A percentile compares a stretch with the other conserved stretches of the same genome.
phyloP scores from a whole-genome alignment of 768 basidiomycete species.

The Daedalea quercina region DNA sequence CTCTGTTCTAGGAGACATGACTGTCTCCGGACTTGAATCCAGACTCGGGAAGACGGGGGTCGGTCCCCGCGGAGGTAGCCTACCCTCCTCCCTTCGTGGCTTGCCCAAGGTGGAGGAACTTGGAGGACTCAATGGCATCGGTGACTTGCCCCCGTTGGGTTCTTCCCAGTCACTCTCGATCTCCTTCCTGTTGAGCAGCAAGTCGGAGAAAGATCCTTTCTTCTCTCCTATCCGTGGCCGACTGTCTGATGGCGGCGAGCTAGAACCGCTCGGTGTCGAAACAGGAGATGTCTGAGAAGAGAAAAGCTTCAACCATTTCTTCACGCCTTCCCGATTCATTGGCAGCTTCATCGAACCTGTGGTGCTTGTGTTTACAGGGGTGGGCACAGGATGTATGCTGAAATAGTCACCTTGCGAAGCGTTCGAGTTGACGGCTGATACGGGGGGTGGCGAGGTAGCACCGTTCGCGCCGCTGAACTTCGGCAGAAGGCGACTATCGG shows the following conservation, averaged over 20 bases:
- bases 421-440: constrained; percentile 37
- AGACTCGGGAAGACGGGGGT: background rate
- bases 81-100: constrained; percentile 15
- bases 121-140: constrained; percentile 42
- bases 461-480: constrained; percentile 38
- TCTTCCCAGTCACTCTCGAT: constrained; percentile 64
- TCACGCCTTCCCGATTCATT: constrained; percentile 70
- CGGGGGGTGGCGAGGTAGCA: constrained; percentile 29
- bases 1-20: constrained; percentile 6
- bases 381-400: constrained; percentile 28
- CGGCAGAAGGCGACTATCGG: constrained; percentile 57
- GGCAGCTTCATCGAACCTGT: constrained; percentile 46
- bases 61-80: constrained; percentile 13
- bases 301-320: constrained; percentile 69
- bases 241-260: constrained; percentile 21
- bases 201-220: constrained; percentile 64
- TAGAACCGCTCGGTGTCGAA: constrained; percentile 21
- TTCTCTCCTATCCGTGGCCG: constrained; percentile 35
- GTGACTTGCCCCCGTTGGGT: constrained; percentile 37
- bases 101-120: constrained; percentile 23
- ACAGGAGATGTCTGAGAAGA: constrained; percentile 35
- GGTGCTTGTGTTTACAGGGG: constrained; percentile 24
- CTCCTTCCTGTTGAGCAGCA: constrained; percentile 49
- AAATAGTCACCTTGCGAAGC: constrained; percentile 47
- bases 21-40: constrained; percentile 10